These are phyloP conservation scores for Lodderomyces pseudojiufengensis DNA, from an alignment of 1,139 yeast genomes.

Conservation along the genomic window DNA sequence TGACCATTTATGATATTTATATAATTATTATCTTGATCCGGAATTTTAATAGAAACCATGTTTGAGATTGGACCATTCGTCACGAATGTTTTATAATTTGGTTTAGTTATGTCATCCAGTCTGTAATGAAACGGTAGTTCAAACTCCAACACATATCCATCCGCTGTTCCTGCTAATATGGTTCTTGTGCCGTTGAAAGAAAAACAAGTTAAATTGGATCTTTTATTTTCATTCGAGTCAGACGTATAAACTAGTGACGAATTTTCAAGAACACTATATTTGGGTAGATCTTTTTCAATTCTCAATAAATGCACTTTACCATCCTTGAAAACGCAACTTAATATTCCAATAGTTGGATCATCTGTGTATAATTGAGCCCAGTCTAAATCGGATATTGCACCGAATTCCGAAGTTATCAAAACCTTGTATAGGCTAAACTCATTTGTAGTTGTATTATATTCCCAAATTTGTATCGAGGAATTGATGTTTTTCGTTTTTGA, in stretches of 20 bases:
- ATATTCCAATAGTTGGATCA: conserved; percentile 34
- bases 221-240: conserved; percentile 7
- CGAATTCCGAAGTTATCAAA: conserved; percentile 42
- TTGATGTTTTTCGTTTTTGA: conserved; percentile 16
- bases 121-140: conserved; percentile 26
- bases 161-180: conserved; percentile 58
- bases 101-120: conserved; percentile 21
- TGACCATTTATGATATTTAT: conserved; percentile 45
- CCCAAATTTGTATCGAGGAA: conserved; percentile 48
- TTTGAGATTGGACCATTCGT: conserved; percentile 46
- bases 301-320: conserved; percentile 58
- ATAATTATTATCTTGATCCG: conserved; percentile 23
- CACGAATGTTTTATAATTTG: conserved; percentile 47
- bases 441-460: conserved; percentile 28
- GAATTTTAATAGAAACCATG: conserved; percentile 36
- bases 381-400: conserved; percentile 50
- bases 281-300: conserved; percentile 19
- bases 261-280: conserved; percentile 21
- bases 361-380: conserved; percentile 43
- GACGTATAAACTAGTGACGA: conserved; percentile 30
- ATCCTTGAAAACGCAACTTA: conserved; percentile 59
- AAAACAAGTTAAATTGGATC: conserved; percentile 39
- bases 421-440: conserved; percentile 25
- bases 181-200: conserved; percentile 51
- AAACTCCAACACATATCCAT: conserved; percentile 68